Evolutionary conservation across 2,329 filamentous ascomycete genomes (phyloP).

Genomic region (Pyricularia sp.): DNA sequence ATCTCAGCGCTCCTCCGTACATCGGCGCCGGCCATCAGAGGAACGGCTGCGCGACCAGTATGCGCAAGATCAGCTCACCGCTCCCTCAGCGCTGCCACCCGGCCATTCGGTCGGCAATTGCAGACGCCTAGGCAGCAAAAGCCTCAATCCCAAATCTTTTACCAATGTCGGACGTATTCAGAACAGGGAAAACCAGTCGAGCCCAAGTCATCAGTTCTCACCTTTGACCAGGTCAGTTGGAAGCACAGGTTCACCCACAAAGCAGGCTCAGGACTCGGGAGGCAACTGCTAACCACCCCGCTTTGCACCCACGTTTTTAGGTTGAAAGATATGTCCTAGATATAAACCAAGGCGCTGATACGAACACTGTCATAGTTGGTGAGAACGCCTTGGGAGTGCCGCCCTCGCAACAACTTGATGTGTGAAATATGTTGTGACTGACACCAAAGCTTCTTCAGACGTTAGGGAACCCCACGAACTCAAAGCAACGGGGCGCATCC

Average conservation of each 20-base stretch:
- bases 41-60: background rate
- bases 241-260: too few species aligned
- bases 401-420: background rate
- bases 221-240: background rate
- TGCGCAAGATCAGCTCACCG: background rate
- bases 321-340: constrained; percentile 27
- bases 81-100: background rate
- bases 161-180: background rate
- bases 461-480: constrained; percentile 66
- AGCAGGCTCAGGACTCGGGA: too few species aligned
- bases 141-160: background rate
- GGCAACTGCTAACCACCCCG: background rate
- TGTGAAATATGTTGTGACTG: background rate
- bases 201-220: background rate
- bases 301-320: constrained; percentile 15
- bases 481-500: constrained; percentile 59
- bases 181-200: background rate
- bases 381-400: constrained; percentile 4
- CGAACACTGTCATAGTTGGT: constrained; percentile 37
- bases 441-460: constrained; percentile 31
- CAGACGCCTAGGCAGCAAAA: background rate
- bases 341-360: constrained; percentile 10
- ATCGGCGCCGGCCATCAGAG: background rate
- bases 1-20: background rate
- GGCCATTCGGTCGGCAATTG: background rate